A percentile compares a stretch with the other conserved stretches of the same genome.
Evolutionary conservation across 768 basidiomycete genomes (phyloP).

Genomic region (Leccinum pellstonianum): DNA sequence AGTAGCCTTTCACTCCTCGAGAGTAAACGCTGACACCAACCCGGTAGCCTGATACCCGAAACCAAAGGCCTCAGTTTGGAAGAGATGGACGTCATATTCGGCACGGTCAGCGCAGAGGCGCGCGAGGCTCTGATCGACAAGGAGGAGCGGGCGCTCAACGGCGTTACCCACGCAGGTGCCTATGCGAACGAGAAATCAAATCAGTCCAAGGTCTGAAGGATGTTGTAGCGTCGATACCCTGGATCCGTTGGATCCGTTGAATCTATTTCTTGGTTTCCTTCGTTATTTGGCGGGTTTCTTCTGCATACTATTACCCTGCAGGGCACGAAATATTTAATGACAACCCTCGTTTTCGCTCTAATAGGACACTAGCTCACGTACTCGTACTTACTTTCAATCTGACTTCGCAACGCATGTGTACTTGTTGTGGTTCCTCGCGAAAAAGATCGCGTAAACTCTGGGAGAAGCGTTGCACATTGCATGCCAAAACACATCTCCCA

Average conservation of each 20-base stretch:
- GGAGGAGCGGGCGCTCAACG: constrained; percentile 36
- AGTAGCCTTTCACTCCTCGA: constrained; percentile 12
- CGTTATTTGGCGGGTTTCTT: neutral
- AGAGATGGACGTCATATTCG: constrained; percentile 59
- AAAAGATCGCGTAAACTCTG: too few species aligned
- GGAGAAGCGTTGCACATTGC: too few species aligned
- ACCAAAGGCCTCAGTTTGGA: constrained; percentile 57
- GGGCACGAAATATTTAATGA: neutral
- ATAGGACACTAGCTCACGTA: neutral
- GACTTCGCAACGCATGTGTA: neutral
- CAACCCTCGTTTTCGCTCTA: too few species aligned
- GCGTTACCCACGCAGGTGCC: neutral
- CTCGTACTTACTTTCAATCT: neutral
- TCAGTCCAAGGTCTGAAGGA: constrained; percentile 9
- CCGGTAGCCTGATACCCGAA: constrained; percentile 53
- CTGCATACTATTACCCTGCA: neutral
- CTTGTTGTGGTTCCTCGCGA: too few species aligned
- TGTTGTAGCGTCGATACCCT: neutral
- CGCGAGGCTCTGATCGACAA: constrained; percentile 52
- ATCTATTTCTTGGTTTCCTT: neutral
- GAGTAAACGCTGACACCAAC: neutral
- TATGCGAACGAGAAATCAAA: neutral
- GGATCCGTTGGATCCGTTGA: neutral
- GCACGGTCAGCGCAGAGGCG: constrained; percentile 52
- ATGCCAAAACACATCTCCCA: too few species aligned